These are phyloP conservation scores for Incumbomyces lentus DNA, from an alignment of 2,329 filamentous ascomycete species.

Conservation along the genomic window DNA sequence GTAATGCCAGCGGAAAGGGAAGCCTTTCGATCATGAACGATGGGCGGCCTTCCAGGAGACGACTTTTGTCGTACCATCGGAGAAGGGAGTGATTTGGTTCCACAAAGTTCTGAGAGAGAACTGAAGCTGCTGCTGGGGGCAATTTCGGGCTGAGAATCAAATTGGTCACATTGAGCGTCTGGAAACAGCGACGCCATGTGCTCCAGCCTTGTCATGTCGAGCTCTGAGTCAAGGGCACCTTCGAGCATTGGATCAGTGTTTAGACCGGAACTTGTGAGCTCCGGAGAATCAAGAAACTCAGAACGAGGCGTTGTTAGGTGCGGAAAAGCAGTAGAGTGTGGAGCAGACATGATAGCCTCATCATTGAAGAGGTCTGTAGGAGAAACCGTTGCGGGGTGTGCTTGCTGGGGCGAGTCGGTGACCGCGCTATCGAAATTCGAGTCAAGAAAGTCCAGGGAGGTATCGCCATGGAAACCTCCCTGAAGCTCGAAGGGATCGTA, in stretches of 20 bases:
- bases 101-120: slow-evolving; percentile 13
- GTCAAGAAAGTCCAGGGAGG: slow-evolving; percentile 17
- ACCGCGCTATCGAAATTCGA: slow-evolving; percentile 10
- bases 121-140: slow-evolving; percentile 9
- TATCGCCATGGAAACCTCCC: slow-evolving; percentile 12
- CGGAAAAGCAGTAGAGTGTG: slow-evolving; percentile 67
- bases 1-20: slow-evolving; percentile 58
- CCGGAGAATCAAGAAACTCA: slow-evolving; percentile 57
- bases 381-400: slow-evolving; percentile 53
- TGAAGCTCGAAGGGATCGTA: slow-evolving; percentile 20
- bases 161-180: slow-evolving; percentile 20
- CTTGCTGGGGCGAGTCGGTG: slow-evolving; percentile 9
- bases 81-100: slow-evolving; percentile 11
- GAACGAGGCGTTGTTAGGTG: slow-evolving; percentile 56
- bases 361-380: slow-evolving; percentile 63
- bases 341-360: slow-evolving; percentile 50
- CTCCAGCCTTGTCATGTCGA: slow-evolving; percentile 18
- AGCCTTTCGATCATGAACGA: slow-evolving; percentile 45
- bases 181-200: slow-evolving; percentile 18
- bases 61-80: slow-evolving; percentile 22
- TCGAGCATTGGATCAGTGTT: slow-evolving; percentile 20
- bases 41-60: slow-evolving; percentile 28
- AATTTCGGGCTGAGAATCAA: slow-evolving; percentile 21
- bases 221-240: slow-evolving; percentile 18
- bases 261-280: slow-evolving; percentile 17